A percentile compares a stretch with the other conserved stretches of the same genome.
Evolutionary conservation across 225 moss, liverwort and hornwort genomes (phyloP).

Genomic region (Pseudisothecium myosuroides): DNA sequence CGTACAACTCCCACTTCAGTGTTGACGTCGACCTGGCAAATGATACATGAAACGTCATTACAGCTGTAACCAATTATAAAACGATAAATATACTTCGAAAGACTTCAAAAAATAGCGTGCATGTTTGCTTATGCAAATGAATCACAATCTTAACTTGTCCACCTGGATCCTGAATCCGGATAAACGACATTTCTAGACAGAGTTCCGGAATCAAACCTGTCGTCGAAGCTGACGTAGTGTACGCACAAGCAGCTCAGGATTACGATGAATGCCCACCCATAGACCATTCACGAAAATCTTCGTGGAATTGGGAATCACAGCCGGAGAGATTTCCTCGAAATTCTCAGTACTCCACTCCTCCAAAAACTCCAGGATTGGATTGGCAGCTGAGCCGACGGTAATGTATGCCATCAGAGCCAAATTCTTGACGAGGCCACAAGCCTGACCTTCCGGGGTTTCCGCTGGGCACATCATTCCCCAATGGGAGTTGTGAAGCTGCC

Average conservation of each 20-base stretch:
- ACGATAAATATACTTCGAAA: background rate
- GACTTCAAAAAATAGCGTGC: background rate
- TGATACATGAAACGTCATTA: background rate
- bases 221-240: slow-evolving; percentile 90
- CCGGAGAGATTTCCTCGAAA: slow-evolving; percentile 99
- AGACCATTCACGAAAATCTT: slow-evolving; percentile 98
- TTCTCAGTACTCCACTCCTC: slow-evolving; percentile 99
- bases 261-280: slow-evolving; percentile 99
- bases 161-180: background rate
- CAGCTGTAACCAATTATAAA: no score
- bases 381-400: slow-evolving; percentile 91
- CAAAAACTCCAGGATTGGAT: slow-evolving; percentile 97
- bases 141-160: background rate
- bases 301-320: slow-evolving; percentile 95
- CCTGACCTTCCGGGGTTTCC: slow-evolving; percentile 98
- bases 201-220: slow-evolving; percentile 27
- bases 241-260: slow-evolving; percentile 90
- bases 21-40: slow-evolving; percentile 76
- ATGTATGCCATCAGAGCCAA: slow-evolving; percentile 99
- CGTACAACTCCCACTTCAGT: slow-evolving; percentile 98
- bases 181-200: background rate
- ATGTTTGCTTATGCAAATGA: background rate
- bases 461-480: slow-evolving; percentile 99
- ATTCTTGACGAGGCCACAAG: slow-evolving; percentile 97
- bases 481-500: slow-evolving; percentile 98